These are phyloP conservation scores for Nicotiana knightiana DNA, from an alignment of 257 asterid genomes.

Conservation along the genomic window DNA sequence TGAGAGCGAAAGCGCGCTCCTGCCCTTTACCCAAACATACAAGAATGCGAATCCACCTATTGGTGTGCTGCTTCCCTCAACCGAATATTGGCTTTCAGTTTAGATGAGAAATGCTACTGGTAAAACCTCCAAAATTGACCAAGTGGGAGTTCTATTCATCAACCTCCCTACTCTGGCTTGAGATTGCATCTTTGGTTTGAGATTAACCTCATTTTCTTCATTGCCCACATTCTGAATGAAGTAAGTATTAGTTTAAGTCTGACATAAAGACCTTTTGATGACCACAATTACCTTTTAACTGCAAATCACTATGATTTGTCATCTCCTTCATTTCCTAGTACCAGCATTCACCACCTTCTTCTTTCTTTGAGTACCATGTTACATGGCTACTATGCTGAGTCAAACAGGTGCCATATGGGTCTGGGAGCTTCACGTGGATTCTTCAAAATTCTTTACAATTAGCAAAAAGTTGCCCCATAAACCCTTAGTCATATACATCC, in stretches of 20 bases:
- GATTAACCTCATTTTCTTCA: too few species aligned
- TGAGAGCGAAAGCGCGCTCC: too few species aligned
- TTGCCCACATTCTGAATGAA: background rate
- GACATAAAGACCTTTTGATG: background rate
- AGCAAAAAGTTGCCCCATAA: background rate
- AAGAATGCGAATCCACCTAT: too few species aligned
- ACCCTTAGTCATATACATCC: background rate
- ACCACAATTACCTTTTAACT: background rate
- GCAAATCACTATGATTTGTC: background rate
- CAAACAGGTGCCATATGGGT: background rate
- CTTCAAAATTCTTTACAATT: background rate
- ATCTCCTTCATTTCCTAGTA: background rate
- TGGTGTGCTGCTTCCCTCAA: too few species aligned
- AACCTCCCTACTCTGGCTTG: too few species aligned
- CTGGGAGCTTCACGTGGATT: background rate
- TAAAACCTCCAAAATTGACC: too few species aligned
- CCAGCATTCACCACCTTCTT: background rate
- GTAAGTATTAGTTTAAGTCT: background rate
- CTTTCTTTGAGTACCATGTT: background rate
- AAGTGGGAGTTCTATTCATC: too few species aligned
- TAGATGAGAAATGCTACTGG: too few species aligned
- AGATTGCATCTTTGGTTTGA: too few species aligned
- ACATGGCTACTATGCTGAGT: background rate
- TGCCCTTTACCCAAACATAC: too few species aligned
- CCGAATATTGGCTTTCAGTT: too few species aligned